A percentile compares a stretch with the other conserved stretches of the same genome.
phyloP scores from a whole-genome alignment of 371 early-diverging fungal species.

The Mortierella sp. region DNA sequence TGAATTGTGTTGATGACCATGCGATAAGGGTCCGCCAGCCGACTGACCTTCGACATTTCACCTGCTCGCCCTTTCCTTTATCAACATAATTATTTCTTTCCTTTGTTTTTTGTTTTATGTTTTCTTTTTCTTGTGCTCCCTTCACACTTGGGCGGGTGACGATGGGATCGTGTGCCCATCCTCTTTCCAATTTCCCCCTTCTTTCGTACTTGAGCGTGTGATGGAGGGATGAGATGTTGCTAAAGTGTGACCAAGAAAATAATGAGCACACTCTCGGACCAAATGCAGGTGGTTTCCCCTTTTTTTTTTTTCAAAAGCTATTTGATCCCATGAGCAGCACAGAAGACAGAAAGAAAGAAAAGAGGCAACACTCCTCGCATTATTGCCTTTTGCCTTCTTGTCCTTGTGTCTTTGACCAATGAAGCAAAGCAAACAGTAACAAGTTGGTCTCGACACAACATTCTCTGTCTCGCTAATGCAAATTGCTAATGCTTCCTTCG shows the following conservation, averaged over 20 bases:
- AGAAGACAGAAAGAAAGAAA: neutral
- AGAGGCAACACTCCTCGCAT: too few relatives aligned
- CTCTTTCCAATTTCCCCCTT: neutral
- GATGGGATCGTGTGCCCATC: conserved; percentile 12
- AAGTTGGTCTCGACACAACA: too few relatives aligned
- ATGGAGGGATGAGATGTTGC: neutral
- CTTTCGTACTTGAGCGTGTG: conserved; percentile 1
- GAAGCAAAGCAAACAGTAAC: too few relatives aligned
- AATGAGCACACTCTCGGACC: neutral
- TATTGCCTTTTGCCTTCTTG: neutral
- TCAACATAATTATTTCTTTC: too few relatives aligned
- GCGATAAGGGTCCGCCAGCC: neutral
- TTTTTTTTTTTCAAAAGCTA: neutral
- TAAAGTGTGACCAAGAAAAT: conserved; percentile 6
- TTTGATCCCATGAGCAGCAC: conserved; percentile 16
- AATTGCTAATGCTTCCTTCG: too few relatives aligned
- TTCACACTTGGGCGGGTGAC: conserved; percentile 6
- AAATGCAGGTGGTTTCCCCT: conserved; percentile 20
- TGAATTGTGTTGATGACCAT: neutral
- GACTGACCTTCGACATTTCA: conserved; percentile 2
- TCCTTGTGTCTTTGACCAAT: neutral
- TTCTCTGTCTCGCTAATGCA: too few relatives aligned
- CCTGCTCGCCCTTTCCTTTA: neutral
- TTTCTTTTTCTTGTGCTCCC: neutral
- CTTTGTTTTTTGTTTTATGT: neutral